Percentiles rank a stretch among this genome's conserved stretches.
These are phyloP conservation scores for Batkoa obscura DNA, from an alignment of 371 early-diverging fungal species.

Conservation along the genomic window DNA sequence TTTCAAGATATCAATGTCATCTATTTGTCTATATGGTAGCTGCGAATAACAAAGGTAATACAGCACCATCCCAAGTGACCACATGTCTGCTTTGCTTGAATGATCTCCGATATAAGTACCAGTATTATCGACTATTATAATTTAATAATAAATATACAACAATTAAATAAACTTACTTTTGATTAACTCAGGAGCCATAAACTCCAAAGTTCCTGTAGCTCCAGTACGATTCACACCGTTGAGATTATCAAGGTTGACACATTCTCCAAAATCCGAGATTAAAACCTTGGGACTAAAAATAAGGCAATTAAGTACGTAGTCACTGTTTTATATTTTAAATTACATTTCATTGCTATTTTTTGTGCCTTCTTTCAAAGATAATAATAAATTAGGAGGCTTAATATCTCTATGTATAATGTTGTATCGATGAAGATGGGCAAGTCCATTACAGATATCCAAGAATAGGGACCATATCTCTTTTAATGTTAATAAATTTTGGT, in stretches of 20 bases:
- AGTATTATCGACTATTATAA: slow-evolving; percentile 20
- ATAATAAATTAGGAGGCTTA: slow-evolving; percentile 64
- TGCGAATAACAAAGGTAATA: slow-evolving; percentile 71
- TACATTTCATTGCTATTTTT: slow-evolving; percentile 30
- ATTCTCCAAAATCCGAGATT: slow-evolving; percentile 93
- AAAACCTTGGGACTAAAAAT: slow-evolving; percentile 50
- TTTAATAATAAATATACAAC: slow-evolving; percentile 2
- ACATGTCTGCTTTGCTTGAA: slow-evolving; percentile 77
- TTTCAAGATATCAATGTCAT: slow-evolving; percentile 67
- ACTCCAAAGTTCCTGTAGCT: slow-evolving; percentile 89
- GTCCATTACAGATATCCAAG: slow-evolving; percentile 67
- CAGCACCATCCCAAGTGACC: slow-evolving; percentile 85
- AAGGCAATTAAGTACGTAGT: background rate
- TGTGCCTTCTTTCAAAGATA: slow-evolving; percentile 21
- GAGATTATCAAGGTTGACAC: slow-evolving; percentile 47
- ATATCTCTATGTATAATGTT: slow-evolving; percentile 59
- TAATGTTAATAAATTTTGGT: slow-evolving; percentile 21
- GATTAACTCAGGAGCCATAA: slow-evolving; percentile 77
- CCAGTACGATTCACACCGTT: slow-evolving; percentile 53
- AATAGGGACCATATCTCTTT: slow-evolving; percentile 68
- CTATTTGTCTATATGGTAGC: slow-evolving; percentile 66
- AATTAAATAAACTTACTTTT: slow-evolving; percentile 9
- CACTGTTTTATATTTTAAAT: background rate
- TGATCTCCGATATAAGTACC: slow-evolving; percentile 51
- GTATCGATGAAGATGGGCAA: slow-evolving; percentile 64